Base-by-base conservation (phyloP, 192 early-diverging fungal genomes). In the Phycomyces blakesleeanus region DNA sequence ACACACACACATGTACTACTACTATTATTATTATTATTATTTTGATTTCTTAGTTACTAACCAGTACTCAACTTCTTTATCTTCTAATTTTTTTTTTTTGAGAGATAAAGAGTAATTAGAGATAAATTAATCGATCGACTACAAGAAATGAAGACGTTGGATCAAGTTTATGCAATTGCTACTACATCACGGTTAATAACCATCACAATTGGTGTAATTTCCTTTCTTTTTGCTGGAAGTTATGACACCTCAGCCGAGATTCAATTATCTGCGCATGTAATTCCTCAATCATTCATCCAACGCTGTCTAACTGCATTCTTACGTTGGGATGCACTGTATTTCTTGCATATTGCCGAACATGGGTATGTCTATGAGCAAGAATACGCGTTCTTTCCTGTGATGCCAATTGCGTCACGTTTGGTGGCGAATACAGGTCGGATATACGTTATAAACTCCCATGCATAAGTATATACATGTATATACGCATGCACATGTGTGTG, bases 291-390 rank as follows among this genome's bases (percentile, higher is more conserved):
- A 10, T 22, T 16, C 18, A 21, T 37, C 15, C 56, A 57, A 10
- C 56, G 34, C 59, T 7, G 24, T 27, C 64, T 72, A 25, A 57
- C 26, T 52, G 80, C 85, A 3, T 87, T 91, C 67, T 72, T 94
- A 7, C 78, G 92, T 6, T 97, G 95, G 95, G 95, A 97, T 67
- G 83, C 91, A 0, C 81, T 95, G 60, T 95, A 95, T 71, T 94
- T 94, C 78, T 58, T 88, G 22, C 78, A 87, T 44, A 89, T 94
- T 55, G 84, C 92, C 0, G 81, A 86, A 61, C 56, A 80, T 22
- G 89, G 89, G 3, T 97, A 97, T 65, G 67, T 83, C 0, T 92
- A 86, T 71, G 95, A 97, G 66, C 91, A 97, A 66, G 89, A 87
- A 59, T 79, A 88, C 74, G 95, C 95, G 0, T 97, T 97, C 66